These are phyloP conservation scores for Cladosporium oxysporum DNA, from an alignment of 2,329 filamentous ascomycete genomes.

Conservation along the genomic window DNA sequence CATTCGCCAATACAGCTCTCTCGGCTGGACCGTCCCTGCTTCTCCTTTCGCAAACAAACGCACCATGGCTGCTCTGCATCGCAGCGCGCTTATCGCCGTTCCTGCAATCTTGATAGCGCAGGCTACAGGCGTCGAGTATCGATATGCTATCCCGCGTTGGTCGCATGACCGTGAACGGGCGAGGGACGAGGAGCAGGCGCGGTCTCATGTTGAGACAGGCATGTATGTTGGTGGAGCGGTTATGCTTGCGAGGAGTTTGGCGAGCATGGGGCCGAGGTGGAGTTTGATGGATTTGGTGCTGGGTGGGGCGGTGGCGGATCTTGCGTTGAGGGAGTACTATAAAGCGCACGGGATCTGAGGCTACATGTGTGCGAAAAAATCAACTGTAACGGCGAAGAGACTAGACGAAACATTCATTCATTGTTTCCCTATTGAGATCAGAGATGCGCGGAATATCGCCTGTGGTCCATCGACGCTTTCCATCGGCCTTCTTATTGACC, in stretches of 20 bases:
- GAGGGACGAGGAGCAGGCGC: constrained; percentile 35
- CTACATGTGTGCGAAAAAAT: background rate
- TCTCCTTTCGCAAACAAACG: constrained; percentile 32
- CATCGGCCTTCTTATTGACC: background rate
- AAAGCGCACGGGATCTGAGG: constrained; percentile 32
- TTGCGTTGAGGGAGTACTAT: constrained; percentile 36
- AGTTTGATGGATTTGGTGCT: constrained; percentile 34
- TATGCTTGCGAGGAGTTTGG: constrained; percentile 29
- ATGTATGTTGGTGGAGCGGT: constrained; percentile 30
- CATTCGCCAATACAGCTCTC: constrained; percentile 28
- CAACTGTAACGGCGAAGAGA: background rate
- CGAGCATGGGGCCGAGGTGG: constrained; percentile 29
- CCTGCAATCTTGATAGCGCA: constrained; percentile 31
- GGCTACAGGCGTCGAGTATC: constrained; percentile 31
- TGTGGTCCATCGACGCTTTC: background rate
- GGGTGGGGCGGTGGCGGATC: constrained; percentile 35
- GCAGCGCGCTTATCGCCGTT: constrained; percentile 27
- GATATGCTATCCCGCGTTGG: constrained; percentile 35
- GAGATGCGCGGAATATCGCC: background rate
- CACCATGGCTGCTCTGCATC: constrained; percentile 34
- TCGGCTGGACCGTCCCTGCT: constrained; percentile 33
- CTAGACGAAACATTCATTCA: background rate
- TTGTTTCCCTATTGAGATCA: background rate
- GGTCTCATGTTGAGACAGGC: constrained; percentile 35
- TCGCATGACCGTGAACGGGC: constrained; percentile 33